These are phyloP conservation scores for Corinectria fuckeliana DNA, from an alignment of 2,329 filamentous ascomycete genomes.

Conservation along the genomic window DNA sequence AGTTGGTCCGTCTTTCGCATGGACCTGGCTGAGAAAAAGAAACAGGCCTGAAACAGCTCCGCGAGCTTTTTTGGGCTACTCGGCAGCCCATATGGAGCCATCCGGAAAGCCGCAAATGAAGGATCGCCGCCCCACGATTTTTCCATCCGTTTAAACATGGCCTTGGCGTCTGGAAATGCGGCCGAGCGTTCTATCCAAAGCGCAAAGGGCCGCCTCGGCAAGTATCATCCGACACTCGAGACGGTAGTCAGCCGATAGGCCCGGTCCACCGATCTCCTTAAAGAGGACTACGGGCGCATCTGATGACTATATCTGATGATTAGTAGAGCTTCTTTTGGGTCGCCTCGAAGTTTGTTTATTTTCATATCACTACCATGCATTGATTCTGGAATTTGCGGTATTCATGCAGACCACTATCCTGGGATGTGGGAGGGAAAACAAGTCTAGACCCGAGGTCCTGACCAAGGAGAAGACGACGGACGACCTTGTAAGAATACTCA, in stretches of 20 bases:
- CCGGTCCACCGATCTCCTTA: neutral
- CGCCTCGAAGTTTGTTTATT: neutral
- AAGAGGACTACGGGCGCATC: neutral
- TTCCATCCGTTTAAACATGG: conserved; percentile 29
- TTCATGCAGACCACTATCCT: neutral
- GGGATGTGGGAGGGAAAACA: neutral
- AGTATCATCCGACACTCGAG: neutral
- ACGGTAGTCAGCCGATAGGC: neutral
- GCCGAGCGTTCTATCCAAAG: conserved; percentile 6
- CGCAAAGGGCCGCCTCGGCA: neutral
- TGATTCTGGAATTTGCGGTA: neutral
- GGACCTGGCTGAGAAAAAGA: conserved; percentile 8
- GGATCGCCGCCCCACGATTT: conserved; percentile 23
- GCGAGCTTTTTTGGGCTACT: conserved; percentile 12
- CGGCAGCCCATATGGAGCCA: conserved; percentile 18
- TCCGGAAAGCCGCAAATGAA: conserved; percentile 24
- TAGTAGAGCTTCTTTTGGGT: neutral
- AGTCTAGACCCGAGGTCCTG: neutral
- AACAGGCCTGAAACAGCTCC: conserved; percentile 31
- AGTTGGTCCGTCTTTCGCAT: conserved; percentile 17
- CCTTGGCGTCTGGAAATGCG: conserved; percentile 10
- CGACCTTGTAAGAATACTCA: neutral
- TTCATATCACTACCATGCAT: neutral
- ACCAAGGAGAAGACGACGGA: neutral
- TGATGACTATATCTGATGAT: neutral